Conservation (phyloP, 345 rosid genomes). For the Excoecaria agallocha region DNA sequence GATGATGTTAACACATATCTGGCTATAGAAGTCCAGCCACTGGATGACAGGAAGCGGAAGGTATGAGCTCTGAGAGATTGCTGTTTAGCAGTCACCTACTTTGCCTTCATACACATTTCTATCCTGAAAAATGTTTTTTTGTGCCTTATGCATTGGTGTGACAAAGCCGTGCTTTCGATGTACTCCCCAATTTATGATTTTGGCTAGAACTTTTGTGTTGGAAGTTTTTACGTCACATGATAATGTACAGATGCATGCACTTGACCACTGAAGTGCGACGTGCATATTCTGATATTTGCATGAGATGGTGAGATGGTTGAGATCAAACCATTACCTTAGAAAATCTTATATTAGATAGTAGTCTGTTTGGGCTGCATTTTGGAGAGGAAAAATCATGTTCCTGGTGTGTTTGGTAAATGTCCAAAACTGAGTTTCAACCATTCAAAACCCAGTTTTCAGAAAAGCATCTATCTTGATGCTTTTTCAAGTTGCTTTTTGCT, state of each 20-base stretch:
- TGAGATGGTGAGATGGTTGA: not conserved
- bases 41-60: constrained; percentile 93
- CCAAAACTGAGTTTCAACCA: too few relatives aligned
- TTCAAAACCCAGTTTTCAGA: too few relatives aligned
- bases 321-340: not conserved
- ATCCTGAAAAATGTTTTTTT: not conserved
- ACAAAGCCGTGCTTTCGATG: not conserved
- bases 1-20: constrained; percentile 91
- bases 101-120: not conserved
- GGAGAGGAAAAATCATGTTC: too few relatives aligned
- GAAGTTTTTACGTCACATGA: not conserved
- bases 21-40: constrained; percentile 98
- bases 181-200: not conserved
- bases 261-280: too few relatives aligned
- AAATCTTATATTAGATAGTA: not conserved
- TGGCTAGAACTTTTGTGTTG: not conserved
- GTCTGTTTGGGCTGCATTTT: too few relatives aligned
- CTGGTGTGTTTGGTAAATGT: not conserved
- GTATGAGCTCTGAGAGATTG: constrained; percentile 36
- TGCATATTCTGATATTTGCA: too few relatives aligned
- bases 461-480: too few relatives aligned
- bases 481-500: too few relatives aligned
- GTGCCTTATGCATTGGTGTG: not conserved
- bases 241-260: too few relatives aligned
- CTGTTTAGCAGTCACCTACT: constrained; percentile 4